Conservation (phyloP, 768 basidiomycete genomes). For the Exidia glandulosa region DNA sequence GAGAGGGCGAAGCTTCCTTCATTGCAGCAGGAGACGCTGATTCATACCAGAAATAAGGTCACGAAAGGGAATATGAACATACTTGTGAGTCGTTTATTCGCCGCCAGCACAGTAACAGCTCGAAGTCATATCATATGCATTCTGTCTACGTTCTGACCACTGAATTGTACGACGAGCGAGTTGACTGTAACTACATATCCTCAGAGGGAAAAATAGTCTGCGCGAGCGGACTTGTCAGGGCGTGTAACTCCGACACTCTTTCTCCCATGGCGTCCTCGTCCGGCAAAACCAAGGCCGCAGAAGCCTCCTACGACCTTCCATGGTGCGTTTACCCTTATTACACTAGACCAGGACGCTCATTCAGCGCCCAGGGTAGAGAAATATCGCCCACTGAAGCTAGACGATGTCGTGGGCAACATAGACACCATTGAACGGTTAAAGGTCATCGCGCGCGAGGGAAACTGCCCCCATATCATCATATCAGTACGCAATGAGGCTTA, state of each 20-base stretch:
- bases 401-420: slow-evolving; percentile 87
- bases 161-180: slow-evolving; percentile 96
- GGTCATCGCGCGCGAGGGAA: slow-evolving; percentile 92
- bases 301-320: slow-evolving; percentile 65
- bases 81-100: too few relatives aligned
- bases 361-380: slow-evolving; percentile 81
- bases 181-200: slow-evolving; percentile 92
- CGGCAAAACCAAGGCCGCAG: slow-evolving; percentile 11
- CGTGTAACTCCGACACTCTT: neutral
- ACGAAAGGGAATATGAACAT: too few relatives aligned
- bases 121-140: neutral
- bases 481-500: slow-evolving; percentile 43
- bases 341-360: neutral
- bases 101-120: slow-evolving; percentile 42
- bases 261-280: neutral
- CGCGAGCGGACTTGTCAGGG: too few relatives aligned
- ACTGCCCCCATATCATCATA: slow-evolving; percentile 97
- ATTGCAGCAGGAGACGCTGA: too few relatives aligned
- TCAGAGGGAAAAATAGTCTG: slow-evolving; percentile 93
- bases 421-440: slow-evolving; percentile 94
- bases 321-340: slow-evolving; percentile 37
- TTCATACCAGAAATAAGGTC: too few relatives aligned
- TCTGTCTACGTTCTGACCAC: slow-evolving; percentile 83
- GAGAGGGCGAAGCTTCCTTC: too few relatives aligned
- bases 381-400: slow-evolving; percentile 71